Evolutionary conservation across 2,329 filamentous ascomycete species (phyloP).

Genomic region (Pseudopyricularia cyperi): DNA sequence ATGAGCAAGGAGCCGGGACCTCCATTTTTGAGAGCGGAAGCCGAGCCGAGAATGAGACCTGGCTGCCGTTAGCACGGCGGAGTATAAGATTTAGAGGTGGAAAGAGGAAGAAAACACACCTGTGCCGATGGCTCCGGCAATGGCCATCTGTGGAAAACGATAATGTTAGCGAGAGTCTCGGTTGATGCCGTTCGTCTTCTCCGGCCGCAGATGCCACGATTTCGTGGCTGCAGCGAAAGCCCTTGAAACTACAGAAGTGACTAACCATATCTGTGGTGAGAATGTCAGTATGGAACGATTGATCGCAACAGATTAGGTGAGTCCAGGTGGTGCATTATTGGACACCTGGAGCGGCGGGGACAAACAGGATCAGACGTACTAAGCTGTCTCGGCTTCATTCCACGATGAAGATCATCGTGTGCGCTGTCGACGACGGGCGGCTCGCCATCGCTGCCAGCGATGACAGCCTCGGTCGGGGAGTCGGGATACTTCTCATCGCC

Average conservation of each 20-base stretch:
- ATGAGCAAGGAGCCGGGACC: conserved; percentile 27
- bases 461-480: background rate
- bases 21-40: conserved; percentile 31
- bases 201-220: background rate
- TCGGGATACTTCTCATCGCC: background rate
- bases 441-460: background rate
- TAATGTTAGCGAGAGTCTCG: background rate
- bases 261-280: background rate
- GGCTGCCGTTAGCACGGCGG: background rate
- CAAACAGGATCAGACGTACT: conserved; percentile 5
- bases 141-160: conserved; percentile 14
- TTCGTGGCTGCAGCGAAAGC: background rate
- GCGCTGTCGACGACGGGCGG: conserved; percentile 4
- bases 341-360: background rate
- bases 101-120: conserved; percentile 3
- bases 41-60: conserved; percentile 37
- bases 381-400: conserved; percentile 16
- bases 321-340: background rate
- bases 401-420: conserved; percentile 15
- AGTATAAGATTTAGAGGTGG: background rate
- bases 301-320: background rate
- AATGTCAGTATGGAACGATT: background rate
- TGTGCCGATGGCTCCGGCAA: conserved; percentile 23
- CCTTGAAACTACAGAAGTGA: background rate
- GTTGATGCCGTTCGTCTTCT: background rate